Conservation (phyloP, 78 protist species). For the Cyanophora paradoxa region DNA sequence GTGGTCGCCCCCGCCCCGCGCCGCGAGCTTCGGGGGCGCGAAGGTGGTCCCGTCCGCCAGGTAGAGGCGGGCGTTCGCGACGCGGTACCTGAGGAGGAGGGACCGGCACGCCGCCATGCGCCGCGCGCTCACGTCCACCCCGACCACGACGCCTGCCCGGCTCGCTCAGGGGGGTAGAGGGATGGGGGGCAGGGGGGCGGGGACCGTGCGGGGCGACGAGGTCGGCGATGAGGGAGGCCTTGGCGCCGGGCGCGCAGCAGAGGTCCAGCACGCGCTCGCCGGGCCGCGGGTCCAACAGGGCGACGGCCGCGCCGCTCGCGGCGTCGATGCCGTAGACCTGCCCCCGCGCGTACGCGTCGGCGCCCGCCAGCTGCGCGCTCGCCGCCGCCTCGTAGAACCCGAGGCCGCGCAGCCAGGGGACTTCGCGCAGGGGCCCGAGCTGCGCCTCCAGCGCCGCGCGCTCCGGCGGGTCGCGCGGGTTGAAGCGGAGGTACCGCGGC, state of each 20-base stretch:
- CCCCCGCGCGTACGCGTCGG: background rate
- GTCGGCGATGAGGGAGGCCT: constrained; percentile 39
- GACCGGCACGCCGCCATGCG: constrained; percentile 28
- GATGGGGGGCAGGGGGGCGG: background rate
- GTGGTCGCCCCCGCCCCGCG: background rate
- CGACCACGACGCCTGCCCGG: constrained; percentile 24
- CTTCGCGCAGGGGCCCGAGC: background rate
- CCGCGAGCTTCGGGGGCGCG: background rate
- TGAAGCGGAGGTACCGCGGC: background rate
- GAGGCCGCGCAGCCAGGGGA: constrained; percentile 1
- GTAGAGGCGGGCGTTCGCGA: constrained; percentile 13
- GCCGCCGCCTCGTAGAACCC: background rate
- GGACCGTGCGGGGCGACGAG: background rate
- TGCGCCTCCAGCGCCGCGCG: background rate
- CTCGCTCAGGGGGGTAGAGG: background rate
- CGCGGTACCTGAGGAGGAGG: background rate
- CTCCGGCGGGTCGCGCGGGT: background rate
- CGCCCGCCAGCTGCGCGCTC: background rate
- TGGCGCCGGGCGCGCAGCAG: constrained; percentile 74
- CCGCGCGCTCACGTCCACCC: constrained; percentile 20
- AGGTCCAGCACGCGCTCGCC: constrained; percentile 57
- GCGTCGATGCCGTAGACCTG: constrained; percentile 61
- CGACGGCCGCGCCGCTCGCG: constrained; percentile 53
- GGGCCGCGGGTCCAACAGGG: constrained; percentile 34
- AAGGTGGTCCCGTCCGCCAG: constrained; percentile 15